Evolutionary conservation across 768 basidiomycete genomes (phyloP).

Genomic region (Pilatotrama ljubarskyi): DNA sequence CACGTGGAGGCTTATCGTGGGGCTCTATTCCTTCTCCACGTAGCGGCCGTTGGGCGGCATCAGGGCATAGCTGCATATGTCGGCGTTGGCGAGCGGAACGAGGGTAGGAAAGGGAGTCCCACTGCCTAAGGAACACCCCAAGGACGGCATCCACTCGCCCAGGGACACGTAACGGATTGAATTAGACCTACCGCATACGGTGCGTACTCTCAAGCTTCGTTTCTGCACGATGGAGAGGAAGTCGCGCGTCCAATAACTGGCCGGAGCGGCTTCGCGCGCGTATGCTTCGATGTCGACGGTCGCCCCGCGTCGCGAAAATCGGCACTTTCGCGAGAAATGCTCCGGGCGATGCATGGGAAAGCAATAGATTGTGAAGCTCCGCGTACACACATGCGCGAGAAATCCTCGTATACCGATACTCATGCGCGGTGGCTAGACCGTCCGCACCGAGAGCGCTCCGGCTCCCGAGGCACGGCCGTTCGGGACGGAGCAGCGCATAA

Average conservation of each 20-base stretch:
- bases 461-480: constrained; percentile 10
- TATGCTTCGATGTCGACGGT: neutral
- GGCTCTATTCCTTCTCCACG: constrained; percentile 4
- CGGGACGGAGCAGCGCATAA: constrained; percentile 3
- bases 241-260: neutral
- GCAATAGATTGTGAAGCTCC: constrained; percentile 2
- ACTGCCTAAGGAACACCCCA: neutral
- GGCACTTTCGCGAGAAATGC: neutral
- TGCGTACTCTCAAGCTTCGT: neutral
- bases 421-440: neutral
- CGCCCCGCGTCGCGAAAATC: neutral
- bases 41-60: neutral
- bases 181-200: neutral
- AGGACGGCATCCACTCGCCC: neutral
- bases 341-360: neutral
- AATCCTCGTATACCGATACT: neutral
- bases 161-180: constrained; percentile 6
- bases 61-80: neutral
- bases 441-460: constrained; percentile 8
- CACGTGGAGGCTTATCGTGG: constrained; percentile 21
- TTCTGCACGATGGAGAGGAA: neutral
- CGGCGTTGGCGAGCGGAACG: constrained; percentile 1
- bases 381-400: neutral
- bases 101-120: neutral
- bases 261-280: neutral